Evolutionary conservation across 208 protist genomes (phyloP).

Genomic region (Trypanosoma caninum): DNA sequence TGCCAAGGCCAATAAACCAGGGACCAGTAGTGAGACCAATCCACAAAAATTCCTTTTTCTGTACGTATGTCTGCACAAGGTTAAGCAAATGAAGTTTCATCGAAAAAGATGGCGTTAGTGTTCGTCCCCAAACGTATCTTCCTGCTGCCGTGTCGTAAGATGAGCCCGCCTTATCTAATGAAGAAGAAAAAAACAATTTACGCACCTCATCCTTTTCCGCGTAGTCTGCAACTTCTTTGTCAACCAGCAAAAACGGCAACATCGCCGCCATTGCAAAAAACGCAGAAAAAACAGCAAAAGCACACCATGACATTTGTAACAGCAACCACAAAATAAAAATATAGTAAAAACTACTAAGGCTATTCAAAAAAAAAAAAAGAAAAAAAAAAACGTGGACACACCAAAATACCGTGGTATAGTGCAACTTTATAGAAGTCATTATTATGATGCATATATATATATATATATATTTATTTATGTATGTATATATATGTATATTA

Average conservation of each 20-base stretch:
- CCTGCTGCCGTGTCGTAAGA: constrained; percentile 20
- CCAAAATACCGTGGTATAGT: not conserved
- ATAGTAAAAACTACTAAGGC: too few relatives aligned
- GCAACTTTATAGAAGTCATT: not conserved
- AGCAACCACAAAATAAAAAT: too few relatives aligned
- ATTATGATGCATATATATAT: too few relatives aligned
- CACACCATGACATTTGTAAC: not conserved
- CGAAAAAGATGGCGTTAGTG: constrained; percentile 19
- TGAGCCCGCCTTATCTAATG: constrained; percentile 9
- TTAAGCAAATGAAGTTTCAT: constrained; percentile 32
- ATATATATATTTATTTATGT: not conserved
- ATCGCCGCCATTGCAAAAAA: not conserved
- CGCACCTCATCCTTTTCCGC: constrained; percentile 14
- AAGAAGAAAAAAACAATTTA: constrained; percentile 18
- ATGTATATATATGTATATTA: not conserved
- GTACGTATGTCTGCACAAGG: constrained; percentile 23
- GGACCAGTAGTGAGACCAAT: constrained; percentile 29
- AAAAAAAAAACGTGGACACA: not conserved
- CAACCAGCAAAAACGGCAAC: constrained; percentile 5
- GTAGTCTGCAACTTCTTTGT: constrained; percentile 17
- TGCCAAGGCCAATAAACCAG: constrained; percentile 35
- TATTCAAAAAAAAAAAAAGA: not conserved
- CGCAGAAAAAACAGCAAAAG: not conserved
- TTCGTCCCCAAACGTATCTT: constrained; percentile 38
- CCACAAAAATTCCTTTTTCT: constrained; percentile 55